These are phyloP conservation scores for Diaporthe aspalathi DNA, from an alignment of 2,329 filamentous ascomycete genomes.

Conservation along the genomic window DNA sequence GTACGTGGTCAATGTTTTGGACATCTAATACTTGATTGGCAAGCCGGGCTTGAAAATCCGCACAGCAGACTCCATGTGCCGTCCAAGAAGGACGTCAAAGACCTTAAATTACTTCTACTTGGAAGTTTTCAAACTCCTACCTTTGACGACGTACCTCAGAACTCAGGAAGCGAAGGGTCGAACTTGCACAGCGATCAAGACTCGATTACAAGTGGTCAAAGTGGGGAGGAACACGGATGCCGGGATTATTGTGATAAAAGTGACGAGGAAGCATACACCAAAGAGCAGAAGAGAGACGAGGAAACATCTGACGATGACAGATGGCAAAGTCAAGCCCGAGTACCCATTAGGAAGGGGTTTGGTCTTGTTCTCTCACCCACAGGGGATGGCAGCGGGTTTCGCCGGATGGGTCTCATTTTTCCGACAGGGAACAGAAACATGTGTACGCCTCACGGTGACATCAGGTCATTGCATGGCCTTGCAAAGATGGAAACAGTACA, in stretches of 20 bases:
- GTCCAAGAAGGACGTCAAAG: not conserved
- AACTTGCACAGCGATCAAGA: not conserved
- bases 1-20: not conserved
- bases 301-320: not conserved
- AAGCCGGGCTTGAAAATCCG: not conserved
- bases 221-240: not conserved
- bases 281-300: not conserved
- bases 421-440: not conserved
- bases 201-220: not conserved
- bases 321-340: not conserved
- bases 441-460: not conserved
- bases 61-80: fast-evolving
- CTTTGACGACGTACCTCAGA: not conserved
- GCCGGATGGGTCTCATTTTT: not conserved
- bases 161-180: not conserved
- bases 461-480: not conserved
- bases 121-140: not conserved
- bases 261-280: not conserved
- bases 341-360: not conserved
- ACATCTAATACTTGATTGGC: not conserved
- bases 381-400: not conserved
- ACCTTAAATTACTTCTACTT: not conserved
- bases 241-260: not conserved
- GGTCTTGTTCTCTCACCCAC: not conserved
- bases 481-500: not conserved